phyloP scores from a whole-genome alignment of 192 early-diverging fungal genomes.

The Podila clonocystis region DNA sequence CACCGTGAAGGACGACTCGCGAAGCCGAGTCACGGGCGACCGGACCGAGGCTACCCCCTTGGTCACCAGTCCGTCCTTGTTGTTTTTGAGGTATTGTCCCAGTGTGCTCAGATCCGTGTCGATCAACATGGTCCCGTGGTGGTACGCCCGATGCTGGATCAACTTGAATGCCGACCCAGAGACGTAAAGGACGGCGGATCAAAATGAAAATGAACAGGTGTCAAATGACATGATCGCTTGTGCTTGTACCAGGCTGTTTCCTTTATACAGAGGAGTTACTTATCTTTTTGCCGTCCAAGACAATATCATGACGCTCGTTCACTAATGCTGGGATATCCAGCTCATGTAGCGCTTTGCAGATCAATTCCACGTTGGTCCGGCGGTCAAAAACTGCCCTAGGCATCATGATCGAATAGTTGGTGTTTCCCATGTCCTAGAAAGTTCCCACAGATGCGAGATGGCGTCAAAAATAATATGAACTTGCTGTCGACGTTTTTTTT shows the following conservation, averaged over 20 bases:
- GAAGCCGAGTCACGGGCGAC: constrained; percentile 85
- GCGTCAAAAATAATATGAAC: background rate
- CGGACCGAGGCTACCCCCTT: constrained; percentile 93
- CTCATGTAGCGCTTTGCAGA: constrained; percentile 76
- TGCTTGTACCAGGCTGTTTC: too few relatives aligned
- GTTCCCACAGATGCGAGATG: too few relatives aligned
- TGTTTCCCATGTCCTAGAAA: constrained; percentile 89
- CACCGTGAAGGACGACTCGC: constrained; percentile 82
- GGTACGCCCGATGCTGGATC: constrained; percentile 83
- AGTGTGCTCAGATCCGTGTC: constrained; percentile 75
- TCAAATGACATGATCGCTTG: too few relatives aligned
- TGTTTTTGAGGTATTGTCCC: constrained; percentile 41
- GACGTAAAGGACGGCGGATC: constrained; percentile 51
- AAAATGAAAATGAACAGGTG: background rate
- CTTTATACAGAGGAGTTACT: background rate
- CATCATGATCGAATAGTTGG: constrained; percentile 94
- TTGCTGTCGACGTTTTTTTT: background rate
- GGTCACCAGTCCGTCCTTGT: constrained; percentile 70
- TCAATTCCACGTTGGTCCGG: constrained; percentile 76
- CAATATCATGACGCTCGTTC: constrained; percentile 91
- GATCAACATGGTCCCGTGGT: constrained; percentile 99
- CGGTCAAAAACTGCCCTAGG: constrained; percentile 87
- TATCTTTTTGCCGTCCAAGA: constrained; percentile 83
- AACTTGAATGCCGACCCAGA: constrained; percentile 97
- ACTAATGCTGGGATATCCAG: constrained; percentile 84